These are phyloP conservation scores for Scedosporium apiospermum DNA, from an alignment of 2,329 filamentous ascomycete species.

Conservation along the genomic window DNA sequence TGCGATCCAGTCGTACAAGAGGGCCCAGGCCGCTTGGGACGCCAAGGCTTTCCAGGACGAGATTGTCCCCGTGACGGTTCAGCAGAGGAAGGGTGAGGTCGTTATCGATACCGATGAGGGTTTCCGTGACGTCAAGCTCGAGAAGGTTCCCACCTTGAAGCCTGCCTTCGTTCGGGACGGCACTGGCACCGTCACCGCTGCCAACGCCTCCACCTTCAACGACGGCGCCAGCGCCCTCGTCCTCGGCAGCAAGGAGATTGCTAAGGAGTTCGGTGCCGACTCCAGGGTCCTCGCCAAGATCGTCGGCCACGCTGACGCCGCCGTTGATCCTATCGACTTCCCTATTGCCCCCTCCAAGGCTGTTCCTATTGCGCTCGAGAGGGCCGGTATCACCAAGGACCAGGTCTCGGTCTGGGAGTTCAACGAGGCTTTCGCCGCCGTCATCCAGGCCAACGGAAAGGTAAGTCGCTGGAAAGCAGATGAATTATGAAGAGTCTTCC, in stretches of 20 bases:
- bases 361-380: slow-evolving; percentile 78
- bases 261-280: slow-evolving; percentile 65
- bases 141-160: slow-evolving; percentile 79
- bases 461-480: slow-evolving; percentile 25
- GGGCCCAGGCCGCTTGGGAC: slow-evolving; percentile 85
- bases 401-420: slow-evolving; percentile 96
- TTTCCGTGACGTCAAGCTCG: slow-evolving; percentile 75
- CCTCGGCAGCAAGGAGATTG: slow-evolving; percentile 69
- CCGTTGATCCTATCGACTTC: slow-evolving; percentile 87
- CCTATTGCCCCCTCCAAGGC: slow-evolving; percentile 87
- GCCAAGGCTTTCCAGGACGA: slow-evolving; percentile 77
- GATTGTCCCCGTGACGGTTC: slow-evolving; percentile 78
- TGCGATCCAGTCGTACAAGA: slow-evolving; percentile 79
- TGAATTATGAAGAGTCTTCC: neutral
- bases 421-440: slow-evolving; percentile 94
- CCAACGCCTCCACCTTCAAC: slow-evolving; percentile 89
- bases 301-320: slow-evolving; percentile 78
- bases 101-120: slow-evolving; percentile 80
- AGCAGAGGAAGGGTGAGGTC: slow-evolving; percentile 72
- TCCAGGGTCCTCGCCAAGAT: slow-evolving; percentile 83
- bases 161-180: slow-evolving; percentile 84
- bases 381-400: slow-evolving; percentile 82
- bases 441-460: slow-evolving; percentile 91
- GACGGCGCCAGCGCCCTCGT: slow-evolving; percentile 90
- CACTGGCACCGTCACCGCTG: slow-evolving; percentile 84